Percentiles rank a stretch among this genome's conserved stretches.
These are phyloP conservation scores for Thyridium curvatum DNA, from an alignment of 2,329 filamentous ascomycete genomes.

Conservation along the genomic window DNA sequence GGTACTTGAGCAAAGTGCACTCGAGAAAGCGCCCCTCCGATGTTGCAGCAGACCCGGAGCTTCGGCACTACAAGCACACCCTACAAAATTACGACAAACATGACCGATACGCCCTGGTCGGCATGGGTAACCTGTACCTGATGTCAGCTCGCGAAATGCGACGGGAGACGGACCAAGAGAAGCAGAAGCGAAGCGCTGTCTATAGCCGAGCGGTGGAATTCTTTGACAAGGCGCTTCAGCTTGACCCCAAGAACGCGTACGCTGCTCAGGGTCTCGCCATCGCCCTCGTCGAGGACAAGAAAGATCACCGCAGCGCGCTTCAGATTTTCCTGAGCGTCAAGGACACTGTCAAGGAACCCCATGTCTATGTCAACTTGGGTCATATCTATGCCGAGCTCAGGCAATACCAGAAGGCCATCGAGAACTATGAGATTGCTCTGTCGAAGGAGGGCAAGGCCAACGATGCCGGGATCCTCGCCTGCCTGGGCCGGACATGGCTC, in stretches of 20 bases:
- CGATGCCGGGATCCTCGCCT: conserved; percentile 75
- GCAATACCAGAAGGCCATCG: conserved; percentile 86
- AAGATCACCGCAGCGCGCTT: conserved; percentile 75
- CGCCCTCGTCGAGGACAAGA: conserved; percentile 88
- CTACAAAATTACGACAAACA: conserved; percentile 94
- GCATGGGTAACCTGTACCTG: conserved; percentile 93
- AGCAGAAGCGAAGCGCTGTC: conserved; percentile 78
- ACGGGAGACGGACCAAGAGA: conserved; percentile 80
- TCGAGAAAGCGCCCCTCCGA: conserved; percentile 77
- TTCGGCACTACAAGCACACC: conserved; percentile 94
- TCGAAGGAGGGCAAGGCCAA: conserved; percentile 67
- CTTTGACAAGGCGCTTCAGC: conserved; percentile 91
- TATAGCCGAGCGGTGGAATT: conserved; percentile 95
- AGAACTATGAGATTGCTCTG: conserved; percentile 85
- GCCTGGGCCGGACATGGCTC: conserved; percentile 82
- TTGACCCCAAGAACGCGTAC: conserved; percentile 94
- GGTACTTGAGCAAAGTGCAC: conserved; percentile 79
- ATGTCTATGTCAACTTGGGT: conserved; percentile 86
- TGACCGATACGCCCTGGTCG: conserved; percentile 91
- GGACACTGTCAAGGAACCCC: conserved; percentile 82
- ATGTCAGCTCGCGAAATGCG: conserved; percentile 90
- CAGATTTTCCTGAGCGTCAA: conserved; percentile 85
- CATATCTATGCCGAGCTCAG: conserved; percentile 87
- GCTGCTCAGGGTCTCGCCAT: conserved; percentile 95
- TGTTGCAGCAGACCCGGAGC: conserved; percentile 82